Conservation (phyloP, 2,329 filamentous ascomycete species). For the Colletotrichum liaoningense region DNA sequence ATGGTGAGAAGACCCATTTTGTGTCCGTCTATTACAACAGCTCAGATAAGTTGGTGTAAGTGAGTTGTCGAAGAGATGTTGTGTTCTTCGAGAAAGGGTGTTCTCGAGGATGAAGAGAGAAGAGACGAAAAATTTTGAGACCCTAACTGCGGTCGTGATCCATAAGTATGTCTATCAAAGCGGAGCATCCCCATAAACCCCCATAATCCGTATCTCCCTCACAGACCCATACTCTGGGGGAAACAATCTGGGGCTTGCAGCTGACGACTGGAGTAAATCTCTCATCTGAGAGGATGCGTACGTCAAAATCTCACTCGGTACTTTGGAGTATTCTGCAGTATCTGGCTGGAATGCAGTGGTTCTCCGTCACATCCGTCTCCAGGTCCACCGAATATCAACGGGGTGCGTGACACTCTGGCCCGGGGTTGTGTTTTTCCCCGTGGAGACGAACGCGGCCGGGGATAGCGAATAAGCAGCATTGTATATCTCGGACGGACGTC, state of each 20-base stretch:
- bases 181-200: neutral
- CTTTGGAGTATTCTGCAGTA: neutral
- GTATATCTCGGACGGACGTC: neutral
- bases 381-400: neutral
- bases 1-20: constrained; percentile 46
- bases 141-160: neutral
- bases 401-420: neutral
- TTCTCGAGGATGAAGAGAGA: neutral
- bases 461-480: neutral
- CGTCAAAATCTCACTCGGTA: neutral
- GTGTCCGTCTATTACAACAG: no score
- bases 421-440: neutral
- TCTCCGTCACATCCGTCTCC: neutral
- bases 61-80: neutral
- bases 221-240: neutral
- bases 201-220: neutral
- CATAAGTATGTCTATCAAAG: neutral
- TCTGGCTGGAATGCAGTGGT: neutral
- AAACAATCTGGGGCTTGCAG: neutral
- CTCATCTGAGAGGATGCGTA: neutral
- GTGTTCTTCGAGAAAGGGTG: neutral
- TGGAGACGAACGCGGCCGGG: neutral
- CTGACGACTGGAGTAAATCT: neutral
- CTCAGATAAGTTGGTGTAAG: neutral
- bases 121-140: neutral